phyloP scores from a whole-genome alignment of 768 basidiomycete genomes.

The Tephrocybe sp. region DNA sequence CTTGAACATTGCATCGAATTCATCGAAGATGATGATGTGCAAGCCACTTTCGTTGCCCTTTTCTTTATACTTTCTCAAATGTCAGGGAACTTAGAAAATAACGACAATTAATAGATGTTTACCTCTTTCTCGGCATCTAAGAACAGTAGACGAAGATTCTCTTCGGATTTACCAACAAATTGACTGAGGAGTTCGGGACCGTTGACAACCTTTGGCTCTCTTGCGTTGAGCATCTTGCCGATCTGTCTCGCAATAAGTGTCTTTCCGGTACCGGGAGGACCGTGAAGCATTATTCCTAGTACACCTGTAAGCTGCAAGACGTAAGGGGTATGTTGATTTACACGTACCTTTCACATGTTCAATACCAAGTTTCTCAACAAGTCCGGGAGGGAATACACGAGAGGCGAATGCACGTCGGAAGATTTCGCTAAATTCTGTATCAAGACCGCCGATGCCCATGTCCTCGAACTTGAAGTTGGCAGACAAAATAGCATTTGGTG shows the following conservation, averaged over 20 bases:
- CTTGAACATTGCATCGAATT: conserved; percentile 97
- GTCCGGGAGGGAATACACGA: conserved; percentile 95
- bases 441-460: conserved; percentile 99
- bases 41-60: conserved; percentile 96
- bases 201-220: conserved; percentile 97
- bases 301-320: neutral
- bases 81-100: neutral
- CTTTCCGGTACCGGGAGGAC: conserved; percentile 98
- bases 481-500: conserved; percentile 92
- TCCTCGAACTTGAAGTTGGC: conserved; percentile 99
- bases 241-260: conserved; percentile 98
- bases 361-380: conserved; percentile 97
- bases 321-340: neutral
- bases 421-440: conserved; percentile 92
- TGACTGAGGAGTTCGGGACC: conserved; percentile 98
- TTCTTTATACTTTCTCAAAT: conserved; percentile 78
- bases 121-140: conserved; percentile 99
- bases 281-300: conserved; percentile 88
- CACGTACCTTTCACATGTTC: conserved; percentile 91
- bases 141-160: conserved; percentile 97
- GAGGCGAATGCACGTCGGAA: conserved; percentile 98
- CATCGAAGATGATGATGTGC: conserved; percentile 99
- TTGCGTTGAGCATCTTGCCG: conserved; percentile 97
- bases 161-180: conserved; percentile 95
- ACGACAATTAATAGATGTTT: neutral